Percentiles rank a stretch among this genome's conserved stretches.
These are phyloP conservation scores for Rickenella mellea DNA, from an alignment of 768 basidiomycete species.

Conservation along the genomic window DNA sequence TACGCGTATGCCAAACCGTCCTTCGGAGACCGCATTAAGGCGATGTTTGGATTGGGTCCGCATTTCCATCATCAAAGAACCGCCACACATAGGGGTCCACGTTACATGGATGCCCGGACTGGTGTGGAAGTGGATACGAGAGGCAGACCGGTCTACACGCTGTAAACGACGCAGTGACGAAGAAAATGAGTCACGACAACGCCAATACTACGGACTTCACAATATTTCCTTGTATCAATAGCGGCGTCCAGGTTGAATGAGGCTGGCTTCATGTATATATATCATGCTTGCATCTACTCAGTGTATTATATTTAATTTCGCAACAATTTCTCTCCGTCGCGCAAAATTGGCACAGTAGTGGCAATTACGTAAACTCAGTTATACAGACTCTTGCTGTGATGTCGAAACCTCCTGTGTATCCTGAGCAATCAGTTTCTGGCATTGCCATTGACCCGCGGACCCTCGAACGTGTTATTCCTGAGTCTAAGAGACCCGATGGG, in stretches of 20 bases:
- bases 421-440: slow-evolving; percentile 62
- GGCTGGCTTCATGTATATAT: not conserved
- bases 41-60: not conserved
- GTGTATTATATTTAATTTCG: not conserved
- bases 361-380: not conserved
- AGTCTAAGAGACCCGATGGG: slow-evolving; percentile 76
- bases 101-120: not conserved
- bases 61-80: not conserved
- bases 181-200: not conserved
- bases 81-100: not conserved
- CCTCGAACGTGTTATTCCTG: slow-evolving; percentile 81
- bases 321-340: not conserved
- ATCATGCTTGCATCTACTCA: not conserved
- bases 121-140: no score
- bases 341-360: not conserved
- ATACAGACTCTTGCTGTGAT: slow-evolving; percentile 28
- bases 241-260: not conserved
- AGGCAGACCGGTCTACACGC: not conserved
- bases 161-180: no score
- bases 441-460: slow-evolving; percentile 82
- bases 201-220: not conserved
- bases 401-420: slow-evolving; percentile 70
- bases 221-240: not conserved
- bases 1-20: no score
- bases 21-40: not conserved